A percentile compares a stretch with the other conserved stretches of the same genome.
These are phyloP conservation scores for Trichoderma koningiopsis DNA, from an alignment of 2,329 filamentous ascomycete genomes.

Conservation along the genomic window DNA sequence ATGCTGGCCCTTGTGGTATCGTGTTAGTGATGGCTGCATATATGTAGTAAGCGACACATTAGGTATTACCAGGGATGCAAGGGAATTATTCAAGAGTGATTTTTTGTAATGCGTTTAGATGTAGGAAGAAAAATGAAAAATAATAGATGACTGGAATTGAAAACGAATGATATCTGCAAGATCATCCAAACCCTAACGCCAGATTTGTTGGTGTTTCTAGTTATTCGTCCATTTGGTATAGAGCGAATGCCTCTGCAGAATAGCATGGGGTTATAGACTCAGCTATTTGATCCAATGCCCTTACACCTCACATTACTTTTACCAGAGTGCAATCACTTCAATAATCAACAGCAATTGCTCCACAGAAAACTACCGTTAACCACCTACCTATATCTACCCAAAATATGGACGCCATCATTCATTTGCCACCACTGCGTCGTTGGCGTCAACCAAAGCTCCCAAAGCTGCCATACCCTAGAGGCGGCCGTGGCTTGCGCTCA, in stretches of 20 bases:
- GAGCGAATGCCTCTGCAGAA: neutral
- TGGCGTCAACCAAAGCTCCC: neutral
- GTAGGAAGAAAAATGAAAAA: too few relatives aligned
- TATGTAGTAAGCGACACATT: neutral
- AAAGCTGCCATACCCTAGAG: neutral
- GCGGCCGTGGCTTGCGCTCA: neutral
- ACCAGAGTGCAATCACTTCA: neutral
- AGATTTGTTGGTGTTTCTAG: too few relatives aligned
- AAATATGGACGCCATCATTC: neutral
- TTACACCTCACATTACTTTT: neutral
- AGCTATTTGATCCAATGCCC: too few relatives aligned
- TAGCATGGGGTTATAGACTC: too few relatives aligned
- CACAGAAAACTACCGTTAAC: too few relatives aligned
- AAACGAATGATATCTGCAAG: neutral
- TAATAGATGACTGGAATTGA: neutral
- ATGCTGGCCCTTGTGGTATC: neutral
- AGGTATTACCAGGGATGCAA: neutral
- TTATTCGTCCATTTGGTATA: too few relatives aligned
- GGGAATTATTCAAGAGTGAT: neutral
- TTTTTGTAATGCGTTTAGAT: neutral
- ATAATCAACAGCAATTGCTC: neutral
- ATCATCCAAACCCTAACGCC: too few relatives aligned
- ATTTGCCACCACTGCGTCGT: neutral
- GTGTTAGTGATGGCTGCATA: neutral
- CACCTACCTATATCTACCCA: neutral